phyloP scores from a whole-genome alignment of 2,329 filamentous ascomycete genomes.

The Nigrospora oryzae region DNA sequence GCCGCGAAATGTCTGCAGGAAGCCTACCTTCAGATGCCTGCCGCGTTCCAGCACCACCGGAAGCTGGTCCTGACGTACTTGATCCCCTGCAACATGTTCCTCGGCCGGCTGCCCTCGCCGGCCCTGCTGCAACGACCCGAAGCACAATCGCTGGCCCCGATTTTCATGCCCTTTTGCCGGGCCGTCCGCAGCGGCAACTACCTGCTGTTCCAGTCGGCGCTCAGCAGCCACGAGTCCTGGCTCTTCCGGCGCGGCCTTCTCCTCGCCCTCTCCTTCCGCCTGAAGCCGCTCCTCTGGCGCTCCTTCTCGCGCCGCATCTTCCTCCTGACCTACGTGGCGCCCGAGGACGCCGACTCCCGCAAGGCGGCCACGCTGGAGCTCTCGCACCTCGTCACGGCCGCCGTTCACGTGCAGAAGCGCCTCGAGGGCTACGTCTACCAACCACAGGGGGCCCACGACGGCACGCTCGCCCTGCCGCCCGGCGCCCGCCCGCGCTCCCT shows the following conservation, averaged over 20 bases:
- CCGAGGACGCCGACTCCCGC: slow-evolving; percentile 43
- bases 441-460: slow-evolving; percentile 16
- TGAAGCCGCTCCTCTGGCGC: slow-evolving; percentile 78
- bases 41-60: slow-evolving; percentile 61
- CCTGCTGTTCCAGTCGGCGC: slow-evolving; percentile 59
- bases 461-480: slow-evolving; percentile 35
- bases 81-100: slow-evolving; percentile 71
- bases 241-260: slow-evolving; percentile 69
- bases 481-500: slow-evolving; percentile 37
- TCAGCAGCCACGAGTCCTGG: slow-evolving; percentile 60
- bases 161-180: slow-evolving; percentile 65
- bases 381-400: slow-evolving; percentile 55
- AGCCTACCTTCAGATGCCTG: slow-evolving; percentile 65
- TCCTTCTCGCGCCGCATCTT: slow-evolving; percentile 73
- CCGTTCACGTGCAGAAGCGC: slow-evolving; percentile 55
- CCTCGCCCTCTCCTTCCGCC: slow-evolving; percentile 65
- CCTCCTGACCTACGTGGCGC: slow-evolving; percentile 66
- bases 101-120: slow-evolving; percentile 72
- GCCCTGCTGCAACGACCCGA: slow-evolving; percentile 62
- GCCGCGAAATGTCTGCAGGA: slow-evolving; percentile 68
- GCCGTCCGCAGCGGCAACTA: slow-evolving; percentile 71
- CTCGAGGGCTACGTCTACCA: slow-evolving; percentile 49
- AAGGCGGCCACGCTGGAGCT: slow-evolving; percentile 70
- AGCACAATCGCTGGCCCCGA: slow-evolving; percentile 51
- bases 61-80: slow-evolving; percentile 76